Evolutionary conservation across 2,329 filamentous ascomycete genomes (phyloP).

Genomic region (Lasiodiplodia sp.): DNA sequence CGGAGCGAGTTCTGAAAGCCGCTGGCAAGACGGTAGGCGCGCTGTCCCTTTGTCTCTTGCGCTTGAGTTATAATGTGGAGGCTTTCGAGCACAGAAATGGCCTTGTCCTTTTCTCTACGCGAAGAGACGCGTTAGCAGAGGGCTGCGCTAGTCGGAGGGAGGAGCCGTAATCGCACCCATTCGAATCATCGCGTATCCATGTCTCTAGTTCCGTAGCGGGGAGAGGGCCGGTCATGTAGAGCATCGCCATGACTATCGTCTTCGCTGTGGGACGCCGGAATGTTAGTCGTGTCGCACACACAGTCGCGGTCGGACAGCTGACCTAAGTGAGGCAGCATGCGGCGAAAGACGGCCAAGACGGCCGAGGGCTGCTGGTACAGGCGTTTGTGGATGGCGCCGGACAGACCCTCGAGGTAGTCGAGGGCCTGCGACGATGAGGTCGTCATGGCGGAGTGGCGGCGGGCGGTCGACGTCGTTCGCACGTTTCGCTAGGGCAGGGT

Average conservation of each 20-base stretch:
- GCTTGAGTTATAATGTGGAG: constrained; percentile 80
- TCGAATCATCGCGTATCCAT: constrained; percentile 78
- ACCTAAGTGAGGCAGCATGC: constrained; percentile 95
- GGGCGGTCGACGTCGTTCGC: constrained; percentile 34
- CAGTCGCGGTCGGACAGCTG: constrained; percentile 40
- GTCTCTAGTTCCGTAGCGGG: constrained; percentile 80
- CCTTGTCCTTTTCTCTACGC: constrained; percentile 78
- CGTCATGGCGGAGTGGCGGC: constrained; percentile 58
- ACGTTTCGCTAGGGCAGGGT: constrained; percentile 37
- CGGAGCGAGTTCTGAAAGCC: constrained; percentile 86
- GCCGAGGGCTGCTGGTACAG: constrained; percentile 97
- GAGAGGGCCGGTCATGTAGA: constrained; percentile 87
- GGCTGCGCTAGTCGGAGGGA: not conserved
- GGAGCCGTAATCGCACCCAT: constrained; percentile 52
- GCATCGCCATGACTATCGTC: constrained; percentile 91
- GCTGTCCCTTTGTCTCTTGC: constrained; percentile 64
- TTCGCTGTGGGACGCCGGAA: constrained; percentile 67
- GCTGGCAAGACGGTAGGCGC: constrained; percentile 77
- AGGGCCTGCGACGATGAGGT: constrained; percentile 69
- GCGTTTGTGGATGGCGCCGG: constrained; percentile 86
- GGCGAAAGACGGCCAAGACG: constrained; percentile 91
- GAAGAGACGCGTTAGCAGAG: not conserved
- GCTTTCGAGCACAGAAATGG: constrained; percentile 78
- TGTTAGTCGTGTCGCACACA: not conserved
- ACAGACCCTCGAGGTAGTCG: constrained; percentile 92